Evolutionary conservation across 148 eudicot species (phyloP).

Genomic region (Spergularia marina): DNA sequence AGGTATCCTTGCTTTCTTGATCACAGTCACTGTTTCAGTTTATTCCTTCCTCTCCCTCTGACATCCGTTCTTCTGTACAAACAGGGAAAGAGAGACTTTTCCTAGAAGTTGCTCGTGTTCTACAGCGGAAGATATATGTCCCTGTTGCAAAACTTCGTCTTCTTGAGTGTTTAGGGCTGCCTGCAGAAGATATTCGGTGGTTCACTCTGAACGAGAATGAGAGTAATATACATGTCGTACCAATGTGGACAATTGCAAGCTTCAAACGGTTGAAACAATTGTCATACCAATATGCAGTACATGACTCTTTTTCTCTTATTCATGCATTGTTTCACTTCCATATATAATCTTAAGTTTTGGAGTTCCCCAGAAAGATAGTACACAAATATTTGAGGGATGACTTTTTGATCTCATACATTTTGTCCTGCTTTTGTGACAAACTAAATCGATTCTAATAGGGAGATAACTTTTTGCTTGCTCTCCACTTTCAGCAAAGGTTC

Average conservation of each 20-base stretch:
- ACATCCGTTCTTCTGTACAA: constrained; percentile 8
- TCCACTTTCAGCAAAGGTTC: constrained; percentile 53
- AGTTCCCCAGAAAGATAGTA: background rate
- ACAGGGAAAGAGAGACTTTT: constrained; percentile 90
- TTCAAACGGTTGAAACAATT: constrained; percentile 81
- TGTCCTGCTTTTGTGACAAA: background rate
- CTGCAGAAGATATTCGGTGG: constrained; percentile 81
- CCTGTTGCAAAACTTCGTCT: constrained; percentile 75
- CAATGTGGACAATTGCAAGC: constrained; percentile 94
- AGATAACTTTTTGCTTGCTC: constrained; percentile 8
- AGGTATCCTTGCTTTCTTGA: constrained; percentile 45
- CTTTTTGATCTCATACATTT: constrained; percentile 5
- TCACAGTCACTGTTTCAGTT: background rate
- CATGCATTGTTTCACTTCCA: background rate
- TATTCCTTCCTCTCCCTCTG: background rate
- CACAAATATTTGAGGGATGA: background rate
- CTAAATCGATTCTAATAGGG: background rate
- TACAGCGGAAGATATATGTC: constrained; percentile 67
- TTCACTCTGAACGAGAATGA: constrained; percentile 70
- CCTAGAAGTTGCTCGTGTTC: constrained; percentile 81
- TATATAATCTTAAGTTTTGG: background rate
- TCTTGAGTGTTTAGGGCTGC: constrained; percentile 73
- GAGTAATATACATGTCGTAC: constrained; percentile 93
- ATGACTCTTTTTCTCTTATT: constrained; percentile 17
- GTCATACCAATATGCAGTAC: constrained; percentile 72